Percentiles rank a stretch among this genome's conserved stretches.
Evolutionary conservation across 2,329 filamentous ascomycete genomes (phyloP).

Genomic region (Sclerotinia minor): DNA sequence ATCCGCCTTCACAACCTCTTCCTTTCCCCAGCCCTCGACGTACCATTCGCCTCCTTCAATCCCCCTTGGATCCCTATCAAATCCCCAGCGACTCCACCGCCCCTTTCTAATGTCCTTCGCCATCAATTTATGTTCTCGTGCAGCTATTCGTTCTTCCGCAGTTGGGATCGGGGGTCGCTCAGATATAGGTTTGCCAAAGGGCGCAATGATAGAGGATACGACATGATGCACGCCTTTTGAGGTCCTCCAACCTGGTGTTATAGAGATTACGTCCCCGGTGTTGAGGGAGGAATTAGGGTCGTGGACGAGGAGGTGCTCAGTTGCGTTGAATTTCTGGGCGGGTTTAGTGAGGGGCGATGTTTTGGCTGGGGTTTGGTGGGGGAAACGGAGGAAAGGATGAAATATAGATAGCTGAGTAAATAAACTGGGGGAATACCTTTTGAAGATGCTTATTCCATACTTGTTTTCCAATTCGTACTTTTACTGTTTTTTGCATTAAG

Average conservation of each 20-base stretch:
- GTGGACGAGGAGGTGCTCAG: conserved; percentile 69
- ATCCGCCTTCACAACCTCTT: neutral
- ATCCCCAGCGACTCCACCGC: conserved; percentile 13
- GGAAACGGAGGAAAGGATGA: neutral
- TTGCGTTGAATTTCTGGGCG: conserved; percentile 61
- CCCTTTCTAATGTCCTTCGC: conserved; percentile 57
- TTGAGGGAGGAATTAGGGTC: conserved; percentile 74
- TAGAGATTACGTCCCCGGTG: conserved; percentile 73
- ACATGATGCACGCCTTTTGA: conserved; percentile 71
- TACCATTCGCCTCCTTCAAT: conserved; percentile 15
- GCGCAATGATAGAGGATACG: conserved; percentile 72
- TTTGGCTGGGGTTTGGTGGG: neutral
- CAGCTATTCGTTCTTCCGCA: conserved; percentile 59
- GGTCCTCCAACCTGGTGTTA: conserved; percentile 64
- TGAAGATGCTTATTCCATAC: conserved; percentile 71
- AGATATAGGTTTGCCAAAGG: conserved; percentile 63
- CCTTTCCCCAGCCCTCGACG: conserved; percentile 25
- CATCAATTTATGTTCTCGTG: conserved; percentile 55
- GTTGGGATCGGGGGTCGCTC: conserved; percentile 66
- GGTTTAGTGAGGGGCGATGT: neutral
- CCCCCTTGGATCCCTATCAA: conserved; percentile 27
- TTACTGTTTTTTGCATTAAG: conserved; percentile 76
- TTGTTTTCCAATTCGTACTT: conserved; percentile 69
- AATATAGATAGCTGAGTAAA: neutral
- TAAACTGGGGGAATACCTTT: conserved; percentile 55